Evolutionary conservation across 2,329 filamentous ascomycete species (phyloP), one percentile per base, ranked within the genome.

Genomic region (Eutypella sp.): DNA sequence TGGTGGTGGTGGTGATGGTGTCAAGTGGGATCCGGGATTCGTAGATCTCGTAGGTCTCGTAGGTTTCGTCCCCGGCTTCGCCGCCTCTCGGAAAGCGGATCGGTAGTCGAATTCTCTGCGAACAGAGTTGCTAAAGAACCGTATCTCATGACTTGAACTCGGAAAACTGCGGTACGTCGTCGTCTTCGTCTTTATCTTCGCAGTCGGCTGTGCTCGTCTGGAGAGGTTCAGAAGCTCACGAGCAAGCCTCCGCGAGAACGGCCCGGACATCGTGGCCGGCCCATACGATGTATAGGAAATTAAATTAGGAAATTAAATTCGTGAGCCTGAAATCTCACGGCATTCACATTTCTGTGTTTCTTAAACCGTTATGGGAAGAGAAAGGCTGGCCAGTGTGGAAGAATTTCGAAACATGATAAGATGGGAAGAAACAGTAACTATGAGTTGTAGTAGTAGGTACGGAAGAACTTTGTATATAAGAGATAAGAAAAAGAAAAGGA

Each of bases 191-290:
- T 29, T 29, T 7, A 29, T 7, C 7, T 13, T 29, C 13, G 25
- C 18, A 41, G 47, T 11, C 44, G 42, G 53, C n/a, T 45, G 50
- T 24, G 50, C 49, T 40, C 46, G 48, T 19, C 45, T 45, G n/a
- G 37, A 34, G 6, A 45, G 41, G 25, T 44, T 57, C n/a, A 48
- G 37, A 34, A 59, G 47, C 29, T 51, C 49, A 16, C 46, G 48
- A 3, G 52, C 51, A 20, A 51, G 38, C 9, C 40, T 50, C 33
- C 48, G 41, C 18, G 45, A 46, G 16, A 48, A 44, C 37, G 55
- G 42, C 22, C 44, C 46, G 7, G 55, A 56, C 55, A 57, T 57
- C 44, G 29, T n/a, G n/a, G n/a, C n/a, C n/a, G n/a, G n/a, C n/a
- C n/a, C n/a, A n/a, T n/a, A n/a, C n/a, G n/a, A n/a, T n/a, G n/a